These are phyloP conservation scores for Mycena albidolilacea DNA, from an alignment of 768 basidiomycete species.

Conservation along the genomic window DNA sequence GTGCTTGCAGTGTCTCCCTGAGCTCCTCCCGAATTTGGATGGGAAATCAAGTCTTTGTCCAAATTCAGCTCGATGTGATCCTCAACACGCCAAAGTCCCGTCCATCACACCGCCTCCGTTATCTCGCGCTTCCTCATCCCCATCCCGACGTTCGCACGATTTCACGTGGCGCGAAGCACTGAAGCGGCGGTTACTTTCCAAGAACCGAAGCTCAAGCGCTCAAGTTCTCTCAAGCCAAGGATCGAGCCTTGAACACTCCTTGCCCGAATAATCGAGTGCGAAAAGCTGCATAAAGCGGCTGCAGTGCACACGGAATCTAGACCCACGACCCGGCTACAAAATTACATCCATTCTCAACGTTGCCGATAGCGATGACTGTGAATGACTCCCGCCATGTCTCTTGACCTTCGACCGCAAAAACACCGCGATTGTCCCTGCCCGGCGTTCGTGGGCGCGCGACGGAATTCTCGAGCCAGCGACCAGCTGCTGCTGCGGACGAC, in stretches of 20 bases:
- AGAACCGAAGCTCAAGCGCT: too few relatives aligned
- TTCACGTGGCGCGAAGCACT: background rate
- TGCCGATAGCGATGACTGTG: background rate
- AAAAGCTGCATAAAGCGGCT: too few relatives aligned
- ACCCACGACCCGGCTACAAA: background rate
- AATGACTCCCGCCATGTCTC: background rate
- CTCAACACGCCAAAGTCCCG: background rate
- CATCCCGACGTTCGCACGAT: background rate
- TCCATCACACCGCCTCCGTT: slow-evolving; percentile 19
- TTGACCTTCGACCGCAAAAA: background rate
- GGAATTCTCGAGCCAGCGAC: background rate
- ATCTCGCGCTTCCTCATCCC: background rate
- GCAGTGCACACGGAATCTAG: too few relatives aligned
- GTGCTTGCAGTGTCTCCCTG: background rate
- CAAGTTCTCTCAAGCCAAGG: too few relatives aligned
- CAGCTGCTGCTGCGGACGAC: too few relatives aligned
- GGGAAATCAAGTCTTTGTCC: background rate
- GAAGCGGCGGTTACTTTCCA: too few relatives aligned
- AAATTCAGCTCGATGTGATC: background rate
- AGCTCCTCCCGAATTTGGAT: background rate
- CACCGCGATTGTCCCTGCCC: background rate
- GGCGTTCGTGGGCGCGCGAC: background rate
- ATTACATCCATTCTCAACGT: background rate
- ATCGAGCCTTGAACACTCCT: too few relatives aligned
- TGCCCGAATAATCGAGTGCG: too few relatives aligned